Conservation (phyloP, 495 filamentous ascomycete species). For the Pseudomonodictys pantanalensis region DNA sequence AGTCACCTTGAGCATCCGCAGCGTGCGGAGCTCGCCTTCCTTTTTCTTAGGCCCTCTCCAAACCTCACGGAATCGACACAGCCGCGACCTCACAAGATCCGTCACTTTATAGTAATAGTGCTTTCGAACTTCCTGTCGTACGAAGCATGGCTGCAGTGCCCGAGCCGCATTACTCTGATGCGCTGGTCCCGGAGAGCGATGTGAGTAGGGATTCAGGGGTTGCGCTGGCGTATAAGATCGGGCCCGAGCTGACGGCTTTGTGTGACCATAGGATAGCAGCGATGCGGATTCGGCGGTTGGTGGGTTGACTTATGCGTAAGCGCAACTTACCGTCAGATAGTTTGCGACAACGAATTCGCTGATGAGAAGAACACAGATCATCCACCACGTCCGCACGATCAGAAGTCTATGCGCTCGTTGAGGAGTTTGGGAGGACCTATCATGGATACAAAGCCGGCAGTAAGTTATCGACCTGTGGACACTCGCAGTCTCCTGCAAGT, state of each 20-base stretch:
- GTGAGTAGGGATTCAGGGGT: background rate
- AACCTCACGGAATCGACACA: too few relatives aligned
- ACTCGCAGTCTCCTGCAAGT: background rate
- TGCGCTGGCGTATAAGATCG: too few relatives aligned
- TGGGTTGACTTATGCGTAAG: conserved; percentile 9
- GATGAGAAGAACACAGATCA: background rate
- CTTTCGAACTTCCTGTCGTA: too few relatives aligned
- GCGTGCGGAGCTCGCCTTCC: too few relatives aligned
- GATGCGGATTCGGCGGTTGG: conserved; percentile 15
- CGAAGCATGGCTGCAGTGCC: too few relatives aligned
- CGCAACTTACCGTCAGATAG: background rate
- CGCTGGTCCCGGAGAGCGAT: conserved; percentile 14
- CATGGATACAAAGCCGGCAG: conserved; percentile 14
- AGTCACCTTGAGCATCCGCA: too few relatives aligned
- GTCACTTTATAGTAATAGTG: too few relatives aligned
- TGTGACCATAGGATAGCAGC: background rate
- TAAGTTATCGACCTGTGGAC: background rate
- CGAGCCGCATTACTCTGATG: too few relatives aligned
- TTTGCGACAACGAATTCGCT: too few relatives aligned
- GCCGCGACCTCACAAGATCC: too few relatives aligned
- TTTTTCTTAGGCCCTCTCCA: too few relatives aligned
- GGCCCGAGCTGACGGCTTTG: too few relatives aligned
- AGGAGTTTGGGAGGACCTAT: conserved; percentile 26
- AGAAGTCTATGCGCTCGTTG: conserved; percentile 3
- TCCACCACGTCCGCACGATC: background rate